These are phyloP conservation scores for Scleromitrula shiraiana DNA, from an alignment of 2,329 filamentous ascomycete genomes.

Conservation along the genomic window DNA sequence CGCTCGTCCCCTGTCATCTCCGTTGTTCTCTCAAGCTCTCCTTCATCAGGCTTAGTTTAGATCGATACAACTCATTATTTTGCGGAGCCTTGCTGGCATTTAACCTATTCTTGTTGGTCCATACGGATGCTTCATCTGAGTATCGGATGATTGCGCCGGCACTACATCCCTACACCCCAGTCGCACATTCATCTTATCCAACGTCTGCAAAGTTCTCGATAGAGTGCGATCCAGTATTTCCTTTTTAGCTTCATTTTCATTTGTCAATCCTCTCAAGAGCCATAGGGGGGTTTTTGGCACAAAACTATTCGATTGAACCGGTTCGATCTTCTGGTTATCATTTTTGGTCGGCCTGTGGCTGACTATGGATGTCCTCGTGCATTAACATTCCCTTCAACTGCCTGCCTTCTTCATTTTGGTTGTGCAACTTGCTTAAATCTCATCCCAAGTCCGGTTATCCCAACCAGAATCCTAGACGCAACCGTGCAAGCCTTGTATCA, in stretches of 20 bases:
- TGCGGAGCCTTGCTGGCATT: constrained; percentile 16
- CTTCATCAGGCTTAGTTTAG: constrained; percentile 23
- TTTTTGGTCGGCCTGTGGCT: constrained; percentile 19
- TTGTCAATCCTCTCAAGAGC: constrained; percentile 22
- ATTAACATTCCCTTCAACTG: constrained; percentile 11
- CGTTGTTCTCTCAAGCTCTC: constrained; percentile 9
- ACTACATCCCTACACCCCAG: constrained; percentile 21
- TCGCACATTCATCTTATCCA: constrained; percentile 27
- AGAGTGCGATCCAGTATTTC: constrained; percentile 21
- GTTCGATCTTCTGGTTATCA: constrained; percentile 17
- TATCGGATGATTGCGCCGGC: constrained; percentile 29
- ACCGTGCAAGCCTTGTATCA: constrained; percentile 19
- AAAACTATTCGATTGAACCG: constrained; percentile 23
- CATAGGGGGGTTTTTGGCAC: constrained; percentile 16
- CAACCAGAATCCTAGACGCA: constrained; percentile 12
- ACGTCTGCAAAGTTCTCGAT: constrained; percentile 23
- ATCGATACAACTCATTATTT: constrained; percentile 26
- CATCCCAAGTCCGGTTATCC: constrained; percentile 12
- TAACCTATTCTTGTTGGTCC: constrained; percentile 17
- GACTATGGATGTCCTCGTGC: constrained; percentile 12
- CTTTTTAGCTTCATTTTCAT: constrained; percentile 21
- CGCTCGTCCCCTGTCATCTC: constrained; percentile 21
- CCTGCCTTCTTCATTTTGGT: constrained; percentile 12
- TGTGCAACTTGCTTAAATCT: constrained; percentile 8
- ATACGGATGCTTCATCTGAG: constrained; percentile 25